Percentiles rank a stretch among this genome's conserved stretches.
These are phyloP conservation scores for Saturnispora halmiae DNA, from an alignment of 805 yeast species.

Conservation along the genomic window DNA sequence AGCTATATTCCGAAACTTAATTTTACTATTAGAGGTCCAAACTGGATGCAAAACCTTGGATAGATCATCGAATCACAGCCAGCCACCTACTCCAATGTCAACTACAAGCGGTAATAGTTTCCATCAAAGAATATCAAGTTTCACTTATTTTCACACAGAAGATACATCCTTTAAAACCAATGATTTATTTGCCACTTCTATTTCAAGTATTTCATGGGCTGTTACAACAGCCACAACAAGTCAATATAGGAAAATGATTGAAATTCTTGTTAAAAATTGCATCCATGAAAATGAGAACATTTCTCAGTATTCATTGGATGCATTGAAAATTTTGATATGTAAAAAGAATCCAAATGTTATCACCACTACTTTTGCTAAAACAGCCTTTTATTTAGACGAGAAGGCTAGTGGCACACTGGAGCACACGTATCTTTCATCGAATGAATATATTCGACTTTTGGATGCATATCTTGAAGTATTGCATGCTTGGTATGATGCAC, in stretches of 20 bases:
- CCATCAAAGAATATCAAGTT: constrained; percentile 33
- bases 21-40: constrained; percentile 51
- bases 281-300: constrained; percentile 59
- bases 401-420: constrained; percentile 49
- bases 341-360: constrained; percentile 61
- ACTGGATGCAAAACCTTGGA: constrained; percentile 36
- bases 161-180: constrained; percentile 30
- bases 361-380: constrained; percentile 66
- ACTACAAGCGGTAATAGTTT: constrained; percentile 20
- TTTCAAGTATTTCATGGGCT: constrained; percentile 72
- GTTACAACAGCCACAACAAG: constrained; percentile 21
- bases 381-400: constrained; percentile 71
- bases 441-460: constrained; percentile 50
- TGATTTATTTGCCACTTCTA: constrained; percentile 58
- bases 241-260: constrained; percentile 58
- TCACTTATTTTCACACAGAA: constrained; percentile 29
- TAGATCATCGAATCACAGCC: constrained; percentile 7
- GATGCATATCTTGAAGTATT: constrained; percentile 70
- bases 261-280: constrained; percentile 66
- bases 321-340: constrained; percentile 59
- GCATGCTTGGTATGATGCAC: constrained; percentile 70
- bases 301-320: constrained; percentile 50
- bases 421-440: constrained; percentile 49
- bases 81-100: constrained; percentile 17
- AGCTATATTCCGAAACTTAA: constrained; percentile 42